Evolutionary conservation across 2,329 filamentous ascomycete species (phyloP), one percentile per base, ranked within the genome.

Genomic region (Colletotrichum costaricense): DNA sequence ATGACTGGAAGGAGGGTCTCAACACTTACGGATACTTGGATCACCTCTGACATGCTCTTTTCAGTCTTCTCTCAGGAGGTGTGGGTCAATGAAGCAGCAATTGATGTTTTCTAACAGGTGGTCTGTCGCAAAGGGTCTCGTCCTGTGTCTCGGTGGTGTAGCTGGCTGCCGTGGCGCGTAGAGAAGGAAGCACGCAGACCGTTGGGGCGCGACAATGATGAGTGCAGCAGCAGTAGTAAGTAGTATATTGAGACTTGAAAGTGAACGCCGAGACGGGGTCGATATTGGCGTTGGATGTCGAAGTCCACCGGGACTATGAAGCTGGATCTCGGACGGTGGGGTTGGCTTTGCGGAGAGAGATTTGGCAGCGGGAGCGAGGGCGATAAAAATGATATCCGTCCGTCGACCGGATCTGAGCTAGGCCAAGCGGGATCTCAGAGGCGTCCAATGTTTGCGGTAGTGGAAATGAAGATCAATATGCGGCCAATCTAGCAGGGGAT

Each of bases 381-480:
- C 16, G 67, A 59, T 70, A 56, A 63, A 64, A 69, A 49, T 26
- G 49, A 11, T 35, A 59, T 11, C 54, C 26, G 30, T 63, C 24
- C n/a, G 38, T 57, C 42, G 54, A 33, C 69, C 69, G 70, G 60
- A 73, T 73, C 66, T 64, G 70, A 65, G 33, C 70, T 72, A 72
- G 69, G 19, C 54, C 46, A 24, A 55, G 26, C 59, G 70, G 67
- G 70, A 73, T 70, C 70, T 69, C 33, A 59, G 70, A 70, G 70
- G 70, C 70, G 70, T 70, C 67, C 70, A 73, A 73, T 73, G 70
- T 73, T 73, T 70, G 70, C 70, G 65, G 67, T 38, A 46, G 70
- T 70, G 70, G 66, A 73, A 73, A 73, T 73, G 70, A 73, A 16
- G 70, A 73, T 73, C 70, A 65, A 70, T 73, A n/a, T 55, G 59